A percentile compares a stretch with the other conserved stretches of the same genome.
Evolutionary conservation across 805 yeast genomes (phyloP).

Genomic region (Kodamaea restingae): DNA sequence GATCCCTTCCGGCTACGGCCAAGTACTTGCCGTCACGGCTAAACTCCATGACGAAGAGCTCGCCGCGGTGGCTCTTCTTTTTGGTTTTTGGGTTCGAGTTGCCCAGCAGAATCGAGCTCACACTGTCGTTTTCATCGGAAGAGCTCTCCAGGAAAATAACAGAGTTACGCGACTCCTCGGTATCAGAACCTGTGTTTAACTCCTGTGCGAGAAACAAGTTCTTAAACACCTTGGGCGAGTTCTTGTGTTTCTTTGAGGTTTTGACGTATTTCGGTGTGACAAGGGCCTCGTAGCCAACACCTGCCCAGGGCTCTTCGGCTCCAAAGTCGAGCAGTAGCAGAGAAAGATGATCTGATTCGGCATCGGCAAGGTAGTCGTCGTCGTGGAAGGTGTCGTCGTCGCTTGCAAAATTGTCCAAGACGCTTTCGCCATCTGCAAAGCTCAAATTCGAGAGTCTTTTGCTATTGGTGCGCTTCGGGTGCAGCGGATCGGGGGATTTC

Average conservation of each 20-base stretch:
- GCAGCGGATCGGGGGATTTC: not conserved
- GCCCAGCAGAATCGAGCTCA: conserved; percentile 7
- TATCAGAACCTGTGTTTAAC: conserved; percentile 24
- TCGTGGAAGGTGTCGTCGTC: conserved; percentile 11
- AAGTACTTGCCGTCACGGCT: conserved; percentile 75
- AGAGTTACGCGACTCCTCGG: conserved; percentile 2
- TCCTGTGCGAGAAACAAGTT: conserved; percentile 67
- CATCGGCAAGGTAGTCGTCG: conserved; percentile 5
- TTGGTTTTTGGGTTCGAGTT: conserved; percentile 17
- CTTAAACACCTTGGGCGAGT: conserved; percentile 43
- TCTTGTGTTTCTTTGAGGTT: conserved; percentile 43
- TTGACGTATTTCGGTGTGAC: conserved; percentile 55
- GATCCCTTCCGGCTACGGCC: conserved; percentile 82
- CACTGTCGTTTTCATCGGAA: conserved; percentile 8
- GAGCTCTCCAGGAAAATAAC: conserved; percentile 7
- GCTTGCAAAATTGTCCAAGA: conserved; percentile 25
- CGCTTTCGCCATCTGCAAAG: conserved; percentile 21
- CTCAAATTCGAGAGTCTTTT: conserved; percentile 1
- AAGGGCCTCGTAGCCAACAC: conserved; percentile 38
- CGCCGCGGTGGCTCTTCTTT: conserved; percentile 30
- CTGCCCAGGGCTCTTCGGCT: conserved; percentile 24
- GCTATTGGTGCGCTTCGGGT: not conserved
- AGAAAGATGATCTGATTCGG: conserved; percentile 4
- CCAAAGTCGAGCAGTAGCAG: conserved; percentile 5
- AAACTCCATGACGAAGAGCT: conserved; percentile 74